Conservation (phyloP, 176 grass and related monocot genomes). For the Urochloa ruziziensis region DNA sequence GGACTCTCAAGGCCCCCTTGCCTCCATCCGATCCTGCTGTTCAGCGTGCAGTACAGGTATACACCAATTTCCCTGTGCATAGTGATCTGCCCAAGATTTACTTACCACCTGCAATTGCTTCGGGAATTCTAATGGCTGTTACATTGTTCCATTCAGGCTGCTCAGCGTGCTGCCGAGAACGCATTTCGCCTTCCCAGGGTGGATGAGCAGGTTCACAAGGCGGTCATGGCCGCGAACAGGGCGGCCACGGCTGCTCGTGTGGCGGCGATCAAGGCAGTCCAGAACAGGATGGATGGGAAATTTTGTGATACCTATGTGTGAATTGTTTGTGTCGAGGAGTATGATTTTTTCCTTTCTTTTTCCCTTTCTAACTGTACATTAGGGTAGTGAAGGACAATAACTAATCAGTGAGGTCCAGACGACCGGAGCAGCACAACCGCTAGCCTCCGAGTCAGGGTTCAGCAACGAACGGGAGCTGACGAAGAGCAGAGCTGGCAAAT, state of each 20-base stretch:
- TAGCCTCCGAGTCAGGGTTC: slow-evolving; percentile 51
- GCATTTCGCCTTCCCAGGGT: slow-evolving; percentile 33
- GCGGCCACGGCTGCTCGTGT: slow-evolving; percentile 52
- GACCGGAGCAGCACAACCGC: slow-evolving; percentile 55
- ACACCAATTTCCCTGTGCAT: neutral
- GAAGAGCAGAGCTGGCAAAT: slow-evolving; percentile 26
- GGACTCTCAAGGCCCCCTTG: slow-evolving; percentile 41
- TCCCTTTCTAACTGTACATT: slow-evolving; percentile 63
- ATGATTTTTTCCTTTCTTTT: slow-evolving; percentile 14
- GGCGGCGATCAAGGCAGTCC: slow-evolving; percentile 64
- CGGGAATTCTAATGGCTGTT: slow-evolving; percentile 31
- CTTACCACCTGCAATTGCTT: slow-evolving; percentile 6
- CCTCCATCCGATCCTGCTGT: slow-evolving; percentile 36
- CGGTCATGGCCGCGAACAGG: slow-evolving; percentile 46
- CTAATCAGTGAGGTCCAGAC: slow-evolving; percentile 49
- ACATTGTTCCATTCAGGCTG: slow-evolving; percentile 32
- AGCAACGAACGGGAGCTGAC: slow-evolving; percentile 35
- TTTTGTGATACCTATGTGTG: slow-evolving; percentile 65
- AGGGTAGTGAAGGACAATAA: slow-evolving; percentile 59
- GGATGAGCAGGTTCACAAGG: slow-evolving; percentile 59
- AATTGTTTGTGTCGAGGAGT: slow-evolving; percentile 20
- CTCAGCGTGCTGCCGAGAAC: slow-evolving; percentile 40
- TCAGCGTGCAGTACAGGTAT: slow-evolving; percentile 52
- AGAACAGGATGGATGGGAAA: slow-evolving; percentile 74
- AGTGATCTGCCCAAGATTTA: neutral